phyloP scores from a whole-genome alignment of 345 rosid species.

The Pistacia vera region DNA sequence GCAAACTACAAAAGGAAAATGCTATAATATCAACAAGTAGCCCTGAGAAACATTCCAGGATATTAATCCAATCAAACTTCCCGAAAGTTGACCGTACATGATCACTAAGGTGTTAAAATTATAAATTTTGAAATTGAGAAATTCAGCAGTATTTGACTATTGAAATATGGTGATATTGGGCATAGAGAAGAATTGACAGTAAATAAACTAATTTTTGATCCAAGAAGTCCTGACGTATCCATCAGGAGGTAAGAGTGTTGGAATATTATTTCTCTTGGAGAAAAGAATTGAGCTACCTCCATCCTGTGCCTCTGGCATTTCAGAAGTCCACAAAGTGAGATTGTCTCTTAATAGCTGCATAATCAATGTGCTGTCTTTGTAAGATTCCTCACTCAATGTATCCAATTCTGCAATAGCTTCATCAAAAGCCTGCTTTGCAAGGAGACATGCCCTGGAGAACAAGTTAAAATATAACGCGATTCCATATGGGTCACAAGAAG shows the following conservation, averaged over 20 bases:
- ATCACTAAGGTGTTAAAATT: not conserved
- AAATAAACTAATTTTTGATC: not conserved
- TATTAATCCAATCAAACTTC: not conserved
- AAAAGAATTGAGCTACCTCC: slow-evolving; percentile 43
- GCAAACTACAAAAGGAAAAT: not conserved
- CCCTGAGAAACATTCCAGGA: not conserved
- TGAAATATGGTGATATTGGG: not conserved
- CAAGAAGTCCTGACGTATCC: not conserved
- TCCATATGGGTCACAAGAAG: not conserved
- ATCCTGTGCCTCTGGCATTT: slow-evolving; percentile 69
- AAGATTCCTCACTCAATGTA: slow-evolving; percentile 66
- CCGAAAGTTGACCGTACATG: not conserved
- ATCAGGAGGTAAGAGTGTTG: slow-evolving; percentile 4
- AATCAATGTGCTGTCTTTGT: slow-evolving; percentile 76
- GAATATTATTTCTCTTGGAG: not conserved
- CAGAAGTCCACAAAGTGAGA: slow-evolving; percentile 77
- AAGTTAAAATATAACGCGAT: slow-evolving; percentile 11
- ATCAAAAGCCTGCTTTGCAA: slow-evolving; percentile 74
- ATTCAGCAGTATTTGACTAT: slow-evolving; percentile 6
- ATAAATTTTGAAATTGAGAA: too few relatives aligned
- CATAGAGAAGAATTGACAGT: not conserved
- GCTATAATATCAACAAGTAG: not conserved
- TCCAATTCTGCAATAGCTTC: slow-evolving; percentile 78
- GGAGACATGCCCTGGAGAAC: slow-evolving; percentile 63
- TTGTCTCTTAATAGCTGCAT: slow-evolving; percentile 81